Conservation (phyloP, 2,329 filamentous ascomycete genomes). For the Tolypocladium sp. region DNA sequence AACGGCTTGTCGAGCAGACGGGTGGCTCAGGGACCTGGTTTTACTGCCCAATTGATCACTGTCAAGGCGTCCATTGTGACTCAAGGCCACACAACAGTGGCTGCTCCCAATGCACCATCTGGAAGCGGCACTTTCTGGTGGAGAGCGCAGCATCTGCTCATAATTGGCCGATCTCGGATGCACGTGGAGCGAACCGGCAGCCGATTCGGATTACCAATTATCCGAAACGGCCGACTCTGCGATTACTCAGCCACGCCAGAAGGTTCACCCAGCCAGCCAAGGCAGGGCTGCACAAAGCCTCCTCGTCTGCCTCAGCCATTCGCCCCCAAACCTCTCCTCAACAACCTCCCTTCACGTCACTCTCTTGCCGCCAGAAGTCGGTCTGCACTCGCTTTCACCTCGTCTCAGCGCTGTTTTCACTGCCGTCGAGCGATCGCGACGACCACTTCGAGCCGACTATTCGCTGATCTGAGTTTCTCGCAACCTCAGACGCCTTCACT, state of each 20-base stretch:
- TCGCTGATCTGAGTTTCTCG: constrained; percentile 24
- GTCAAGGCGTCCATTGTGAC: background rate
- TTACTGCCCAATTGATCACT: background rate
- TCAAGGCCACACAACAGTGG: background rate
- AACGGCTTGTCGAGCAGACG: background rate
- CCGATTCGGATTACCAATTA: background rate
- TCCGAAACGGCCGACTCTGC: background rate
- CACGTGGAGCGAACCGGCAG: background rate
- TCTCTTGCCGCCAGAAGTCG: constrained; percentile 25
- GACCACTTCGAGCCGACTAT: constrained; percentile 25
- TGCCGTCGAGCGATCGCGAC: constrained; percentile 13
- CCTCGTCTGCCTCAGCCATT: constrained; percentile 7
- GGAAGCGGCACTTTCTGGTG: background rate
- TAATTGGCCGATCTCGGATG: background rate
- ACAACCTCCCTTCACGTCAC: constrained; percentile 15
- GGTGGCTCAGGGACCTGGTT: background rate
- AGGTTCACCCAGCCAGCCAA: background rate
- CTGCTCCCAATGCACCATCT: background rate
- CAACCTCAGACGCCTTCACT: constrained; percentile 52
- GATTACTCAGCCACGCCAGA: background rate
- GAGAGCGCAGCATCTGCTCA: background rate
- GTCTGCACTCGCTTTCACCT: constrained; percentile 17
- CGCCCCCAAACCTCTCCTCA: constrained; percentile 10
- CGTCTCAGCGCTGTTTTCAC: constrained; percentile 7
- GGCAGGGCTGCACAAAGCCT: background rate